Conservation (phyloP, 1,139 yeast species). For the Saccharomycopsis hybrid region DNA sequence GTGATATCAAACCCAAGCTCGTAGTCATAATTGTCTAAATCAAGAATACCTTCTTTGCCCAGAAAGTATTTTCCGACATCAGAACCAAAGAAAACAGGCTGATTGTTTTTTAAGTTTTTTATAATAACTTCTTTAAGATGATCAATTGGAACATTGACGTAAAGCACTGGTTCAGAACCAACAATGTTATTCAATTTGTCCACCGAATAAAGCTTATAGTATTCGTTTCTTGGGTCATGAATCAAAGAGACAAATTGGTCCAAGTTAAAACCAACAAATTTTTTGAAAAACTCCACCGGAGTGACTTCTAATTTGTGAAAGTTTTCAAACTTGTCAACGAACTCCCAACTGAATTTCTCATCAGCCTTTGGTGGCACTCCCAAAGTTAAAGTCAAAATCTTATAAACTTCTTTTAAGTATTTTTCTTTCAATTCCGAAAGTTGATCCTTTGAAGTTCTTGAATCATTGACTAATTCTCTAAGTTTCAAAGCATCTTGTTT, state of each 20-base stretch:
- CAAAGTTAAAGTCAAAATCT: slow-evolving; percentile 55
- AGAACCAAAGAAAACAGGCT: slow-evolving; percentile 79
- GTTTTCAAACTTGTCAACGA: slow-evolving; percentile 63
- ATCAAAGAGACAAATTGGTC: slow-evolving; percentile 56
- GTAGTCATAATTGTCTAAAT: slow-evolving; percentile 60
- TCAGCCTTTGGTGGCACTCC: slow-evolving; percentile 75
- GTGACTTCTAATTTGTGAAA: slow-evolving; percentile 47
- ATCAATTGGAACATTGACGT: slow-evolving; percentile 59
- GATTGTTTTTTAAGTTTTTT: slow-evolving; percentile 59
- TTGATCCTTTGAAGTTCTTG: slow-evolving; percentile 27
- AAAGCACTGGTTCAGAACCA: slow-evolving; percentile 61
- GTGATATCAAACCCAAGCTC: slow-evolving; percentile 52
- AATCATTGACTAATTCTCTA: slow-evolving; percentile 37
- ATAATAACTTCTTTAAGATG: slow-evolving; percentile 55
- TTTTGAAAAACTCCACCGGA: slow-evolving; percentile 56
- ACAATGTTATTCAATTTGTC: slow-evolving; percentile 67
- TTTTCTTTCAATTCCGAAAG: slow-evolving; percentile 36
- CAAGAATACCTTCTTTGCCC: slow-evolving; percentile 51
- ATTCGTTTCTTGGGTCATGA: slow-evolving; percentile 74
- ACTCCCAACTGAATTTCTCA: slow-evolving; percentile 68
- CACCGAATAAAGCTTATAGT: slow-evolving; percentile 55
- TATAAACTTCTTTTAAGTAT: slow-evolving; percentile 57
- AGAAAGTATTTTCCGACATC: slow-evolving; percentile 60
- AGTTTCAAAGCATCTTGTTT: slow-evolving; percentile 69
- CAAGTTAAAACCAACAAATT: slow-evolving; percentile 47